A percentile compares a stretch with the other conserved stretches of the same genome.
Conservation (phyloP, 768 basidiomycete species). For the Hericium alpestre region DNA sequence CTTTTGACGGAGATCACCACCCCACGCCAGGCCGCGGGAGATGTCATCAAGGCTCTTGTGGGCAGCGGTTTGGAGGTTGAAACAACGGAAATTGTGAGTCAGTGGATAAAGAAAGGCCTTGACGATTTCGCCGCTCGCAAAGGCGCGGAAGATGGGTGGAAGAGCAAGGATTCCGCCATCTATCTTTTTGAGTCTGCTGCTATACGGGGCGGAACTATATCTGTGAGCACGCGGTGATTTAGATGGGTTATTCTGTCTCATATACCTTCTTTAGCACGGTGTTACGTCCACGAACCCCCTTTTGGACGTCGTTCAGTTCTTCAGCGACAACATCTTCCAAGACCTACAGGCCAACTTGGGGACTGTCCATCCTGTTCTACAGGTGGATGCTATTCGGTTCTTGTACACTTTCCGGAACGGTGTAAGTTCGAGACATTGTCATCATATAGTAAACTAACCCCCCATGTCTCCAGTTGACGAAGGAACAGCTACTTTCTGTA, state of each 20-base stretch:
- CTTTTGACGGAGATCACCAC: constrained; percentile 65
- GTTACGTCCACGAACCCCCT: constrained; percentile 89
- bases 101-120: constrained; percentile 75
- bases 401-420: constrained; percentile 93
- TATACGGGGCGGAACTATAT: constrained; percentile 74
- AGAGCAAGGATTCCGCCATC: constrained; percentile 86
- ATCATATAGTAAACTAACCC: not conserved
- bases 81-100: constrained; percentile 77
- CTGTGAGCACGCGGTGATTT: constrained; percentile 36
- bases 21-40: constrained; percentile 84
- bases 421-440: constrained; percentile 30
- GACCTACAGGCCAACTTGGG: constrained; percentile 69
- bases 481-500: constrained; percentile 86
- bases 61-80: constrained; percentile 69
- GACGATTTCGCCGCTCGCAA: constrained; percentile 42
- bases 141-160: constrained; percentile 63
- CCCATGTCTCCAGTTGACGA: constrained; percentile 54
- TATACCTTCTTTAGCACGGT: constrained; percentile 48
- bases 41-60: constrained; percentile 89
- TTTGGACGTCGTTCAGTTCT: constrained; percentile 92
- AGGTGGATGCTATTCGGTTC: constrained; percentile 94
- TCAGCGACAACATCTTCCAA: constrained; percentile 80
- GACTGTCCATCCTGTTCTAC: constrained; percentile 77
- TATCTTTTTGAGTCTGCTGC: constrained; percentile 92
- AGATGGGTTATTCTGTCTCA: not conserved